Base-by-base conservation (phyloP, 192 early-diverging fungal species). In the Anaeromyces robustus region DNA sequence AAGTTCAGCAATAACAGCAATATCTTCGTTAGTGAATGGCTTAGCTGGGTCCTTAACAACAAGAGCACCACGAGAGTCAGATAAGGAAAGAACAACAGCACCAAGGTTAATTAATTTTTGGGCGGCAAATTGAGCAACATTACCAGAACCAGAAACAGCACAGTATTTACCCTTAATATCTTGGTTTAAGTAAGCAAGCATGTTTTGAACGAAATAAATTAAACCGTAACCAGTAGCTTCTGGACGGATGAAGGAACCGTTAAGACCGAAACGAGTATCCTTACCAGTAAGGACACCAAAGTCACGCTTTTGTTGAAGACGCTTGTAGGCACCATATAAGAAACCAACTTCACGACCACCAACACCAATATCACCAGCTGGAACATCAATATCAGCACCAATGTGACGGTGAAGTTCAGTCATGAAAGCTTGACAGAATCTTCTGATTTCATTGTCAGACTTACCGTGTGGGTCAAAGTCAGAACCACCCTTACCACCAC, bases 161-260 rank as follows among this genome's bases (percentile, higher is more conserved):
- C 86, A 87, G 81, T 84, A 84, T 86, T 87, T 88, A 85, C 85
- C 87, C 83, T 87, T 80, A 81, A 88, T 82, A 79, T 85, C 80
- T 41, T 87, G 81, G 82, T 83, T 83, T 7, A 52, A 4, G 43
- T 52, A 52, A 52, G 43, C 13, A 52, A 52, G 43, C 86, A 85
- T 86, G 86, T 87, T 80, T 30, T 78, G 81, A 39, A 88, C 83
- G 81, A 87, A 88, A 87, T 88, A 88, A 81, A 88, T 86, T 80
- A 85, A 87, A 79, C 87, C 87, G 81, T 88, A 88, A 85, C 87
- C 87, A 28, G 87, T 88, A 80, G 87, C 87, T 83, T 88, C 87
- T 39, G 87, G 85, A 80, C 87, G 87, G 81, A 88, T 88, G 29
- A 86, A 85, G 29, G 87, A 88, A 83, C 87, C 87, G 81, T 83